These are phyloP conservation scores for Micractinium conductrix DNA, from an alignment of 139 green algal species.

Conservation along the genomic window DNA sequence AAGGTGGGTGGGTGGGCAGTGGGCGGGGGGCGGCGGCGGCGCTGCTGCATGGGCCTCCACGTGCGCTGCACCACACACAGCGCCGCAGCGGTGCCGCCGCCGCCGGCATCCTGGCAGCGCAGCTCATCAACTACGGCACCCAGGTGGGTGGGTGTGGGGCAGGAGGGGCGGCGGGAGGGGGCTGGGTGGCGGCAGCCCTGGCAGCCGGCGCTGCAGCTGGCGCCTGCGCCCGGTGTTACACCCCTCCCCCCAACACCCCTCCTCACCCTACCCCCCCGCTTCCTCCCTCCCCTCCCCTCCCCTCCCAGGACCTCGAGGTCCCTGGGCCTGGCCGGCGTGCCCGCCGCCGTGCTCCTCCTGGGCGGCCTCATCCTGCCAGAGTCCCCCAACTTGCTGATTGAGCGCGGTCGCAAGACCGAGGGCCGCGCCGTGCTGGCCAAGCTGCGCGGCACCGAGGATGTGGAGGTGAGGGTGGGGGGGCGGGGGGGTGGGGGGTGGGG, in stretches of 20 bases:
- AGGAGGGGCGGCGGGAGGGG: too few relatives aligned
- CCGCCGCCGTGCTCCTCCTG: slow-evolving; percentile 32
- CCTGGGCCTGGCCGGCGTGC: slow-evolving; percentile 37
- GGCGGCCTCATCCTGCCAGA: slow-evolving; percentile 72
- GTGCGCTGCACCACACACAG: slow-evolving; percentile 52
- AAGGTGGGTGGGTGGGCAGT: slow-evolving; percentile 42
- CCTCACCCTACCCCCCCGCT: too few relatives aligned
- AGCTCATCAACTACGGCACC: slow-evolving; percentile 72
- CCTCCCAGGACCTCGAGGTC: too few relatives aligned
- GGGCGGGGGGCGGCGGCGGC: too few relatives aligned
- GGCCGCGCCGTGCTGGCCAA: slow-evolving; percentile 58
- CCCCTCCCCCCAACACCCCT: too few relatives aligned
- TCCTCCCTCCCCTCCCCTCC: too few relatives aligned
- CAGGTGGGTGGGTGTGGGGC: too few relatives aligned
- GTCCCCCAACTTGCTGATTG: slow-evolving; percentile 76
- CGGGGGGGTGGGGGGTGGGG: background rate
- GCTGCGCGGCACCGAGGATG: slow-evolving; percentile 56
- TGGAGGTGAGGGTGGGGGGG: slow-evolving; percentile 15
- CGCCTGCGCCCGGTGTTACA: too few relatives aligned
- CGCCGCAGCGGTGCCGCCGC: slow-evolving; percentile 18
- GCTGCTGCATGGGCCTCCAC: slow-evolving; percentile 74
- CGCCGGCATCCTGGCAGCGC: slow-evolving; percentile 42
- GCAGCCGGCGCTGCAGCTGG: too few relatives aligned
- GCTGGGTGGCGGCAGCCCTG: slow-evolving; percentile 41
- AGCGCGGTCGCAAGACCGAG: slow-evolving; percentile 58